Base-by-base conservation (phyloP, 192 early-diverging fungal species). In the Chytriomyces confervae region DNA sequence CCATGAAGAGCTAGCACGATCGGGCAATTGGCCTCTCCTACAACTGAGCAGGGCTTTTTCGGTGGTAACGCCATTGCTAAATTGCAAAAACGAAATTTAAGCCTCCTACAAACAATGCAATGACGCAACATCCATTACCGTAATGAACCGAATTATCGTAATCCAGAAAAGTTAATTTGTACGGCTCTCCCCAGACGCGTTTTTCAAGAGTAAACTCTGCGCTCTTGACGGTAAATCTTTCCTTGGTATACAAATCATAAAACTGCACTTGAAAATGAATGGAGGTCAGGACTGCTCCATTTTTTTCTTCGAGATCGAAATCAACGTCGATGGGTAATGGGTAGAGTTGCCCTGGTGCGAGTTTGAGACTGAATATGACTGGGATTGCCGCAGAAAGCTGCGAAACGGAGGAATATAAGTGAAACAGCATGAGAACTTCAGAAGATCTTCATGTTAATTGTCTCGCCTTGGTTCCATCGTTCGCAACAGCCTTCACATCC, bases 1-100 rank as follows among this genome's bases (percentile, higher is more conserved):
- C 93, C 93, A 79, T 94, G 93, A 23, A 93, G 78, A 0, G 91
- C 91, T 13, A 94, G 78, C 2, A 94, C 62, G 23, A 93, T 83
- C 1, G 92, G 91, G 75, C 86, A 88, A 29, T 72, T 71, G n/a
- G 57, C 63, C 47, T 79, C 65, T 11, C 47, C 65, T 6, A 76
- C 63, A 44, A 80, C 43, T 1, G 78, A 66, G 44, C 83, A 84
- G 7, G 81, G 64, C 4, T 77, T 71, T 10, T 82, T 85, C 2
- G 86, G 86, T 5, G 86, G 81, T 62, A 67, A 71, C 0, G 79
- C 85, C 80, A 85, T 84, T 4, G 85, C 81, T 84, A 44, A 29
- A 51, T 18, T 60, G 51, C 16, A 29, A 16, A 50, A 23, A 3
- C 9, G 13, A 18, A 53, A 46, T 18, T 43, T 70, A 0, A 70